Evolutionary conservation across 257 asterid species (phyloP).

Genomic region (Ligustrum vulgare): DNA sequence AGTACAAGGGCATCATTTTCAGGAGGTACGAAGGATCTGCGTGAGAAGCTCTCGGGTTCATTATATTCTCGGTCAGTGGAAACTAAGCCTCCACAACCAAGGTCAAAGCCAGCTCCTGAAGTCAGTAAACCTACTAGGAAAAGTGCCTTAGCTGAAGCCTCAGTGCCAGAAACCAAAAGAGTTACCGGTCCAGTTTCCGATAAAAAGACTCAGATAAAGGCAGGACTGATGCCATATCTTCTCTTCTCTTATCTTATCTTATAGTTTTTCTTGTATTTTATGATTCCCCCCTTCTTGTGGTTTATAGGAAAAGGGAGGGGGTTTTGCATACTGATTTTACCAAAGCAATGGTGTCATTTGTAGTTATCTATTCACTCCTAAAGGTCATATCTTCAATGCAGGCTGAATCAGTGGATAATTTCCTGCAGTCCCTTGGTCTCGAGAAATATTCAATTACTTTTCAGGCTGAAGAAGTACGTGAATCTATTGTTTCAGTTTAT

Average conservation of each 20-base stretch:
- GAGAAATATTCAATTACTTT: conserved; percentile 84
- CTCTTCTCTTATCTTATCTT: conserved; percentile 5
- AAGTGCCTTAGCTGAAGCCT: conserved; percentile 59
- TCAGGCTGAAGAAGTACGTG: conserved; percentile 96
- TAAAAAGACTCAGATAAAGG: conserved; percentile 65
- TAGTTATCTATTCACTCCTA: conserved; percentile 9
- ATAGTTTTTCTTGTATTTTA: neutral
- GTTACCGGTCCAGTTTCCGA: conserved; percentile 45
- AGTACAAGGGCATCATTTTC: conserved; percentile 54
- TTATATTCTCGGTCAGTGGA: conserved; percentile 50
- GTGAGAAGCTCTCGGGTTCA: conserved; percentile 90
- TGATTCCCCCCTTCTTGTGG: neutral
- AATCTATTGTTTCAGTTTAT: conserved; percentile 19
- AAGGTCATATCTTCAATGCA: conserved; percentile 39
- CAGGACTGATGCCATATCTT: conserved; percentile 24
- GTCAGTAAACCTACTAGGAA: conserved; percentile 58
- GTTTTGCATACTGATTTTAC: neutral
- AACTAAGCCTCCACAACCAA: conserved; percentile 40
- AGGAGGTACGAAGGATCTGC: conserved; percentile 82
- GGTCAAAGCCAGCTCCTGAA: conserved; percentile 59
- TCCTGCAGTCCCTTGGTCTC: conserved; percentile 83
- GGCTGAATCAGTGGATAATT: conserved; percentile 79
- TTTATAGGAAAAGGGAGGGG: neutral
- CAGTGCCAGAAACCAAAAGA: conserved; percentile 43
- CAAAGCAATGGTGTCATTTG: neutral